Evolutionary conservation across 345 rosid species (phyloP).

Genomic region (Populus ilicifolia): DNA sequence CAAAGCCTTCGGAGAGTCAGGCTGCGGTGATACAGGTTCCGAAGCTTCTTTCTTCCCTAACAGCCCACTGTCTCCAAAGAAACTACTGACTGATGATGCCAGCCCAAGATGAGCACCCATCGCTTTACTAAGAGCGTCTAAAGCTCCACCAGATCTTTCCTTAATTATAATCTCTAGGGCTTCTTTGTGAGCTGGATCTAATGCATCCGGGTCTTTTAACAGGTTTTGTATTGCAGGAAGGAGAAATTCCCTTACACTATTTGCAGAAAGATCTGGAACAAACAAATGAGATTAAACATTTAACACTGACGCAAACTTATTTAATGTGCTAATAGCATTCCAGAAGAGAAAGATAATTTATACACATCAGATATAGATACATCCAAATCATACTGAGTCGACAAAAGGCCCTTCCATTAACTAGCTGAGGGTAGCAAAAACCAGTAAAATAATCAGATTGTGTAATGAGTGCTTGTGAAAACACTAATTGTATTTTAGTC

Average conservation of each 20-base stretch:
- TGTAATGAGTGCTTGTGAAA: too few relatives aligned
- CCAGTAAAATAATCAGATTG: background rate
- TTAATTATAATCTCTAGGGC: constrained; percentile 86
- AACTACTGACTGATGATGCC: constrained; percentile 79
- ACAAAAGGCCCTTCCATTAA: background rate
- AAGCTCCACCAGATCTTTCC: constrained; percentile 84
- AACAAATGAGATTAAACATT: background rate
- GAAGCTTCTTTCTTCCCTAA: constrained; percentile 68
- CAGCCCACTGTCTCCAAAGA: constrained; percentile 83
- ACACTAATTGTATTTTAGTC: too few relatives aligned
- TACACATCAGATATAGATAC: background rate
- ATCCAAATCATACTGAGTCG: background rate
- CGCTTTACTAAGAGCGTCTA: constrained; percentile 76
- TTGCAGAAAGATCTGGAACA: constrained; percentile 65
- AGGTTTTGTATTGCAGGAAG: constrained; percentile 79
- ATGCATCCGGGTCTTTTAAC: constrained; percentile 71
- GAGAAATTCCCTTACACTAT: constrained; percentile 68
- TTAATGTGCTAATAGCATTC: too few relatives aligned
- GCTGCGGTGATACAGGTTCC: constrained; percentile 14
- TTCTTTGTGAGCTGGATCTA: constrained; percentile 96
- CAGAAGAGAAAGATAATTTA: too few relatives aligned
- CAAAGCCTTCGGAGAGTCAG: constrained; percentile 46
- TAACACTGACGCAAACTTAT: background rate
- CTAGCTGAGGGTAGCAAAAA: background rate
- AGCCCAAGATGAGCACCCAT: constrained; percentile 96